phyloP scores from a whole-genome alignment of 176 grass and related monocot genomes.

The Bothriochloa decipiens region DNA sequence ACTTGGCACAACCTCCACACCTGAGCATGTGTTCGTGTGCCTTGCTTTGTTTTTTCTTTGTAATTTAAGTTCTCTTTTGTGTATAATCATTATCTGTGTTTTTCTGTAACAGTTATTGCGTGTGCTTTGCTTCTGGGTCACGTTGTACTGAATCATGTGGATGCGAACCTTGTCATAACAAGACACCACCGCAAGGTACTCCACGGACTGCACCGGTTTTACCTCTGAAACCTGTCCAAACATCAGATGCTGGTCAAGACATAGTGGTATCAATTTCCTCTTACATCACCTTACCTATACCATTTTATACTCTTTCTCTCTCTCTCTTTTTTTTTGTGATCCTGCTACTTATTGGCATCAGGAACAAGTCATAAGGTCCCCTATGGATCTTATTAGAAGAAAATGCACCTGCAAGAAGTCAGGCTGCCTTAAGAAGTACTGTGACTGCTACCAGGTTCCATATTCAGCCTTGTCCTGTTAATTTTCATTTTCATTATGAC shows the following conservation, averaged over 20 bases:
- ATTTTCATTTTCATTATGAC: neutral
- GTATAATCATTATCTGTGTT: constrained; percentile 27
- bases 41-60: constrained; percentile 12
- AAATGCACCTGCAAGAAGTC: constrained; percentile 75
- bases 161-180: constrained; percentile 58
- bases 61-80: constrained; percentile 9
- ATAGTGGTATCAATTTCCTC: constrained; percentile 45
- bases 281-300: constrained; percentile 21
- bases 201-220: constrained; percentile 31
- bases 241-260: constrained; percentile 43
- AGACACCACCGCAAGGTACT: constrained; percentile 36
- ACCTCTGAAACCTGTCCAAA: constrained; percentile 46
- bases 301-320: neutral
- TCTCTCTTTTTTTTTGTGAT: neutral
- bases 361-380: constrained; percentile 51
- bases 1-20: neutral
- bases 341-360: constrained; percentile 21
- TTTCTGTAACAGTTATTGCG: constrained; percentile 54
- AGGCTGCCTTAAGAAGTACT: constrained; percentile 69
- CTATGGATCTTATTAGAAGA: constrained; percentile 52
- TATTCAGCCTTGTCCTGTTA: constrained; percentile 30
- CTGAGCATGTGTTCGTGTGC: neutral
- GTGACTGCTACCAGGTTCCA: constrained; percentile 63
- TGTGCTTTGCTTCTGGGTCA: constrained; percentile 62
- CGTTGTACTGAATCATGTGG: constrained; percentile 64